Conservation (phyloP, 177 flowering plant species). For the Vitis hybrid region DNA sequence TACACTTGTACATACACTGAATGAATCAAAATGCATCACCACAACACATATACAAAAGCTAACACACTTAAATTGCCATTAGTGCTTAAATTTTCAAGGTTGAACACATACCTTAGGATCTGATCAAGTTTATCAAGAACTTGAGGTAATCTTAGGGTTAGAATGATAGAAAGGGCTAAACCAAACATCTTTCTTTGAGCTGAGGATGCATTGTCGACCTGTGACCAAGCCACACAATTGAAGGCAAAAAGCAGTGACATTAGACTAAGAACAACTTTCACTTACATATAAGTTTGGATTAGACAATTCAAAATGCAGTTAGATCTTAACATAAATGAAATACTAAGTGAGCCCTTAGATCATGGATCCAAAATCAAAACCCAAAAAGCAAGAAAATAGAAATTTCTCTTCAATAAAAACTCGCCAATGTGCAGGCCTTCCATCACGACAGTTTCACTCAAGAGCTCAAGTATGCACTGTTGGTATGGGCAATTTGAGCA, state of each 20-base stretch:
- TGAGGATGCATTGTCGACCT: constrained; percentile 75
- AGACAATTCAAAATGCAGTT: too few relatives aligned
- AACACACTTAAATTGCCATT: not conserved
- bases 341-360: too few relatives aligned
- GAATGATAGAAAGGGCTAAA: constrained; percentile 79
- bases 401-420: too few relatives aligned
- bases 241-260: not conserved
- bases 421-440: too few relatives aligned
- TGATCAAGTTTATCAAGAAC: constrained; percentile 92
- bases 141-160: constrained; percentile 86
- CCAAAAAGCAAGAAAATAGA: too few relatives aligned
- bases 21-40: constrained; percentile 21
- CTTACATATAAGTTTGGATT: not conserved
- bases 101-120: constrained; percentile 63
- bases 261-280: not conserved
- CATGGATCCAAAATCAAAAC: too few relatives aligned
- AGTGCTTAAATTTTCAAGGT: constrained; percentile 3
- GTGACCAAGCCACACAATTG: constrained; percentile 2
- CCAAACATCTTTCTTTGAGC: constrained; percentile 72
- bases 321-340: too few relatives aligned
- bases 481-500: too few relatives aligned
- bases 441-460: too few relatives aligned
- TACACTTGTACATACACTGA: constrained; percentile 86
- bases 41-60: not conserved
- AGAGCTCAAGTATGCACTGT: too few relatives aligned